Evolutionary conservation across 2,329 filamentous ascomycete species (phyloP), one percentile per base, ranked within the genome.

Genomic region (Penicillium decumbens): DNA sequence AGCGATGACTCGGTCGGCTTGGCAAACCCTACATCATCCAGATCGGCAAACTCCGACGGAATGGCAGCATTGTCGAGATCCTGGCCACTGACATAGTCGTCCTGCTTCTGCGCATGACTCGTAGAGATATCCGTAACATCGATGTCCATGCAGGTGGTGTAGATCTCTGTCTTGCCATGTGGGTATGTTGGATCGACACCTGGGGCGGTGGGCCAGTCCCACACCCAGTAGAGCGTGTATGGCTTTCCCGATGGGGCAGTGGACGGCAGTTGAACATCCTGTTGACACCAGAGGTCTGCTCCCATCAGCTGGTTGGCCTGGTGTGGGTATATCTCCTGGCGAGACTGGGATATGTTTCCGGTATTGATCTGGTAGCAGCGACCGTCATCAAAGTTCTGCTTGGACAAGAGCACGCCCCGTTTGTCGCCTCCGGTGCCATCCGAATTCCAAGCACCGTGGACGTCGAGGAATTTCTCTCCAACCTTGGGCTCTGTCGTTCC

Each of bases 181-280:
- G 70, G 68, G 20, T 71, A 57, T 7, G 54, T 61, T 13, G 67
- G 59, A 51, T 72, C 65, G 15, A 54, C 65, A 32, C 62, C 60
- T 9, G 71, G 62, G n/a, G 57, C 75, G 12, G 81, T 84, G 2
- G 86, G 85, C 89, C 90, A 98, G 69, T 95, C 87, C 93, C 93
- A 97, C 40, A 96, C 85, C 92, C 92, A 97, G 76, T 95, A 95
- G 44, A 95, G 72, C 3, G 89, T 92, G 67, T 91, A 88, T 25
- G 79, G 78, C 27, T 83, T 80, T 39, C 83, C 82, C 8, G 76
- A 68, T n/a, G 78, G 69, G 41, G 82, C 74, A 59, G 87, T 80
- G 4, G 75, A 65, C 0, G 93, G 93, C 12, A 98, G 75, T 63
- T 84, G 77, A 41, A 96, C 75, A 64, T 93, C 84, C 30, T 84